Conservation (phyloP, 805 yeast genomes). For the Candida dajiaensis region DNA sequence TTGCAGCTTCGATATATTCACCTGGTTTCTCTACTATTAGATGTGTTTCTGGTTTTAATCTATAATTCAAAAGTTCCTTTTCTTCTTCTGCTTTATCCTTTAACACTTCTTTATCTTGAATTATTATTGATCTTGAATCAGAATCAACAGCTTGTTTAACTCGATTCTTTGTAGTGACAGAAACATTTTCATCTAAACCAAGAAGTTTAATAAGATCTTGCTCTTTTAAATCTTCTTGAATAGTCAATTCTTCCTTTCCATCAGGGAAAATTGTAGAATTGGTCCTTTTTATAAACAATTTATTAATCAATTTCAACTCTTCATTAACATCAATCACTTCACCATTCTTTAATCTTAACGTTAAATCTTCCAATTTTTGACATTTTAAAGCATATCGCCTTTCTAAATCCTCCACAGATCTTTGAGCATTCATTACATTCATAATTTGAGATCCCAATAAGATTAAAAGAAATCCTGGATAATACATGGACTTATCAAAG, state of each 20-base stretch:
- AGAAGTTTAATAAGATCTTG: conserved; percentile 12
- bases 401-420: conserved; percentile 34
- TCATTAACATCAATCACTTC: conserved; percentile 32
- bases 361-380: conserved; percentile 31
- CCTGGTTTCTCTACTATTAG: conserved; percentile 35
- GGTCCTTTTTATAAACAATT: conserved; percentile 20
- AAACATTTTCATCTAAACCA: conserved; percentile 8
- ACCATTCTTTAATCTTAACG: conserved; percentile 32
- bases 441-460: conserved; percentile 42
- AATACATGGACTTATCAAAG: conserved; percentile 30
- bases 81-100: conserved; percentile 25
- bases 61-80: conserved; percentile 23
- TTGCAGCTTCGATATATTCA: conserved; percentile 32
- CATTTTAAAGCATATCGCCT: conserved; percentile 32
- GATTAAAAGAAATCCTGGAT: conserved; percentile 36
- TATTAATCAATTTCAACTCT: conserved; percentile 35
- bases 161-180: background rate
- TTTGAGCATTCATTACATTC: conserved; percentile 37
- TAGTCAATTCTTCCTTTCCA: conserved; percentile 13
- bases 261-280: background rate
- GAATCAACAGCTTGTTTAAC: too few relatives aligned
- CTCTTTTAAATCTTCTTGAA: conserved; percentile 19
- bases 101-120: conserved; percentile 8
- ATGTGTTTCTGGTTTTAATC: conserved; percentile 29
- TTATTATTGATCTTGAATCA: background rate